These are phyloP conservation scores for Pulchroboletus neoregius DNA, from an alignment of 1,284 basidiomycete genomes.

Conservation along the genomic window DNA sequence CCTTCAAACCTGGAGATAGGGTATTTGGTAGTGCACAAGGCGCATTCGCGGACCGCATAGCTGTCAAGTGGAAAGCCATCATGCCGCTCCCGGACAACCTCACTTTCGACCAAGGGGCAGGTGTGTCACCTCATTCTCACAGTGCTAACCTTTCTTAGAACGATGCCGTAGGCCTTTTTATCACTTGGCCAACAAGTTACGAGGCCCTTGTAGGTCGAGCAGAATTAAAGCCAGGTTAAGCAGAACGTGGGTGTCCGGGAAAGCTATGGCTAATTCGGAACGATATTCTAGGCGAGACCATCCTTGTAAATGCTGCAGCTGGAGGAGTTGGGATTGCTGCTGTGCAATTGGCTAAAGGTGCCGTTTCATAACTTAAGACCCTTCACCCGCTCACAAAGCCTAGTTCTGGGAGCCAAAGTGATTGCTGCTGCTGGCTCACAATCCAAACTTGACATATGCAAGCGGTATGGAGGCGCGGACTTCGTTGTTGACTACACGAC, in stretches of 20 bases:
- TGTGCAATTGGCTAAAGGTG: conserved; percentile 85
- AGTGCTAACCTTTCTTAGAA: conserved; percentile 33
- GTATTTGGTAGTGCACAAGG: conserved; percentile 89
- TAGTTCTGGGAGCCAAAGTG: conserved; percentile 73
- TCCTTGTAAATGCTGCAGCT: conserved; percentile 85
- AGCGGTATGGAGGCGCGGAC: conserved; percentile 68
- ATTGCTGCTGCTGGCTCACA: conserved; percentile 75
- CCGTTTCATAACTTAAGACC: background rate
- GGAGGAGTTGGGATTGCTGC: conserved; percentile 92
- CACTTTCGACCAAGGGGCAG: conserved; percentile 64
- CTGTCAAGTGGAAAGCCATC: conserved; percentile 47
- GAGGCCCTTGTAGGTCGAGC: conserved; percentile 86
- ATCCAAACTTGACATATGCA: conserved; percentile 65
- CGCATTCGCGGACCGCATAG: conserved; percentile 72
- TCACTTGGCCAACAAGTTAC: conserved; percentile 92
- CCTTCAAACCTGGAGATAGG: conserved; percentile 78
- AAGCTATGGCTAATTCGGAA: conserved; percentile 12
- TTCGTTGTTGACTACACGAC: conserved; percentile 63
- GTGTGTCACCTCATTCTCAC: conserved; percentile 32
- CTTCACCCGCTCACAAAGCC: conserved; percentile 14
- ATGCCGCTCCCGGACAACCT: conserved; percentile 62
- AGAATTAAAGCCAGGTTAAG: conserved; percentile 62
- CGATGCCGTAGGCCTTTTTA: conserved; percentile 48
- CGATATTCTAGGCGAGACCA: conserved; percentile 69
- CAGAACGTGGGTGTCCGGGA: background rate